Base-by-base conservation (phyloP, 345 rosid species). In the Salix udensis region DNA sequence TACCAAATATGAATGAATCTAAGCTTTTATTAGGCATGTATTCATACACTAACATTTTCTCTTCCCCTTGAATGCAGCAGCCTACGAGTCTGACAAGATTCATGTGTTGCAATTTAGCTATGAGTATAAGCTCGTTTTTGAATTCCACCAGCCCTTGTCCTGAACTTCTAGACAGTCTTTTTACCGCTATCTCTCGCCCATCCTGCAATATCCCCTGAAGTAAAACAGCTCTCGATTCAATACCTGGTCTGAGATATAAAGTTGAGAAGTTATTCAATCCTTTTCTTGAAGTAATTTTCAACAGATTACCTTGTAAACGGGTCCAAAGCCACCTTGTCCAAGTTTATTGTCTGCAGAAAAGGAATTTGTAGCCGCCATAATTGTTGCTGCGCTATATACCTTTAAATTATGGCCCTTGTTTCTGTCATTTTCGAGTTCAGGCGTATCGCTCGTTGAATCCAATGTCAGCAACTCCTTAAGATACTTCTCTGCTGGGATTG, bases 91-190 rank as follows among this genome's bases (percentile, higher is more conserved):
- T 36, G 6, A 80, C 83, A 58, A 76, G 80, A 60, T 76, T 80
- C 2, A 12, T 67, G 70, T 76, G 77, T 6, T 76, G 77, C 7
- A 76, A n/a, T 28, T 72, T 80, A 21, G 83, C 80, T 66, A 76
- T 76, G 30, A 80, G 31, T 55, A 80, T 72, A 24, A 72, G 83
- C 74, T 80, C 80, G 60, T 80, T 80, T 28, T 80, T 80, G 34
- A 67, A 80, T 61, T 80, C 83, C 36, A 66, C 48, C 10, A 80
- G 74, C 21, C 80, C 83, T 71, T 80, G 80, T 67, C 80, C 60
- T 2, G 80, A 76, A 14, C 70, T 72, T n/a, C 60, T 52, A n/a
- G 80, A 76, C 4, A 76, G 48, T 50, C 77, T 80, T 24, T 76
- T 80, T 5, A 80, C 79, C 21, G 80, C 83, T 72, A 76, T 68